Evolutionary conservation across 192 early-diverging fungal species (phyloP).

Genomic region (Ambispora gerdemannii): DNA sequence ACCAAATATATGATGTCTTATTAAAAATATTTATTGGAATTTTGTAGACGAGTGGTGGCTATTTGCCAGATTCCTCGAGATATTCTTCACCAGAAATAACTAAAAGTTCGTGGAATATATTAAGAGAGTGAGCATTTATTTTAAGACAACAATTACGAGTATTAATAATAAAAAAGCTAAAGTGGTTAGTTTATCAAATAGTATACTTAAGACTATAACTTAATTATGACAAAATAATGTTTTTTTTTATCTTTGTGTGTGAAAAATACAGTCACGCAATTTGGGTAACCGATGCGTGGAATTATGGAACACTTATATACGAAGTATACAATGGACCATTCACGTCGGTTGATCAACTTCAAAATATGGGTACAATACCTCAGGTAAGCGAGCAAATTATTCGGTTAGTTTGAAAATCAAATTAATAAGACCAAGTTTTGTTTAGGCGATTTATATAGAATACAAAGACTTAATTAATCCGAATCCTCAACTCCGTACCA

Average conservation of each 20-base stretch:
- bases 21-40: slow-evolving; percentile 22
- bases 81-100: slow-evolving; percentile 74
- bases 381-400: slow-evolving; percentile 10
- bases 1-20: background rate
- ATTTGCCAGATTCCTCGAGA: slow-evolving; percentile 59
- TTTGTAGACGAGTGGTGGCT: slow-evolving; percentile 57
- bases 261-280: slow-evolving; percentile 35
- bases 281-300: slow-evolving; percentile 77
- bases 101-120: slow-evolving; percentile 55
- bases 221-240: background rate
- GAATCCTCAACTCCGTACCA: slow-evolving; percentile 60
- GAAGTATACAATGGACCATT: slow-evolving; percentile 73
- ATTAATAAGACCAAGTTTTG: background rate
- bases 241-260: background rate
- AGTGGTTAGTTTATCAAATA: no score
- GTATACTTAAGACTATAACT: no score
- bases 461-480: slow-evolving; percentile 62
- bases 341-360: slow-evolving; percentile 46
- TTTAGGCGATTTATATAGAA: background rate
- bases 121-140: slow-evolving; percentile 53
- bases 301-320: slow-evolving; percentile 76
- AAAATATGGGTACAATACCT: slow-evolving; percentile 58
- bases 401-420: background rate
- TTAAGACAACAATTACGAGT: no score
- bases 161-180: no score